A percentile compares a stretch with the other conserved stretches of the same genome.
These are phyloP conservation scores for Phytophthora megakarya DNA, from an alignment of 352 stramenopile species.

Conservation along the genomic window DNA sequence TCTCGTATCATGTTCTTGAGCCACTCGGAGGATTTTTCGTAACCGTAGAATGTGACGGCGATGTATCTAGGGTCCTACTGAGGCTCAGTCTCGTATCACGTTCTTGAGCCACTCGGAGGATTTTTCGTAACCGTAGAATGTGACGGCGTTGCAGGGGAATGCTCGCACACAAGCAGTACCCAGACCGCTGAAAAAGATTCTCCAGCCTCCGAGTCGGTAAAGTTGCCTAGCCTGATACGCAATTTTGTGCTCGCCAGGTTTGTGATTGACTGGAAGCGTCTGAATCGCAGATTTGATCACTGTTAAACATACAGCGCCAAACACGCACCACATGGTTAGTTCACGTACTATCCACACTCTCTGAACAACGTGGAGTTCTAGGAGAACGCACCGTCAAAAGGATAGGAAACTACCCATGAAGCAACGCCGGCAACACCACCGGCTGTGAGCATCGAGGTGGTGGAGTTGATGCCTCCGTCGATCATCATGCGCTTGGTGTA, in stretches of 20 bases:
- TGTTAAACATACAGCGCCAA: constrained; percentile 22
- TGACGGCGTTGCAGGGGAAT: constrained; percentile 87
- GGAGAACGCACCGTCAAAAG: constrained; percentile 64
- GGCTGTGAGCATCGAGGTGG: constrained; percentile 83
- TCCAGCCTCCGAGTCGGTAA: constrained; percentile 64
- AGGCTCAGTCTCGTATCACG: constrained; percentile 22
- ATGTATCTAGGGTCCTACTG: constrained; percentile 39
- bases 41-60: constrained; percentile 86
- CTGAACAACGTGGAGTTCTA: constrained; percentile 7
- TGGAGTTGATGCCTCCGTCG: constrained; percentile 49
- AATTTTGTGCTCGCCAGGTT: constrained; percentile 67
- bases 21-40: constrained; percentile 75
- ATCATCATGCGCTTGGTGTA: constrained; percentile 77
- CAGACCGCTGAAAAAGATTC: constrained; percentile 81
- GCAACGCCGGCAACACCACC: constrained; percentile 76
- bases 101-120: constrained; percentile 74
- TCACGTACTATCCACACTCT: constrained; percentile 9
- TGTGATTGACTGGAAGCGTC: constrained; percentile 64
- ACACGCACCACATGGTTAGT: constrained; percentile 14
- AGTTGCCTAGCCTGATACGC: constrained; percentile 70
- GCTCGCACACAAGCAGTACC: constrained; percentile 78
- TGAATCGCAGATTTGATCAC: constrained; percentile 90
- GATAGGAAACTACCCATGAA: constrained; percentile 84
- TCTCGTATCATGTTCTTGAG: constrained; percentile 56
- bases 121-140: constrained; percentile 87